Base-by-base conservation (phyloP, 306 rosid genomes). In the Cicer arietinum region DNA sequence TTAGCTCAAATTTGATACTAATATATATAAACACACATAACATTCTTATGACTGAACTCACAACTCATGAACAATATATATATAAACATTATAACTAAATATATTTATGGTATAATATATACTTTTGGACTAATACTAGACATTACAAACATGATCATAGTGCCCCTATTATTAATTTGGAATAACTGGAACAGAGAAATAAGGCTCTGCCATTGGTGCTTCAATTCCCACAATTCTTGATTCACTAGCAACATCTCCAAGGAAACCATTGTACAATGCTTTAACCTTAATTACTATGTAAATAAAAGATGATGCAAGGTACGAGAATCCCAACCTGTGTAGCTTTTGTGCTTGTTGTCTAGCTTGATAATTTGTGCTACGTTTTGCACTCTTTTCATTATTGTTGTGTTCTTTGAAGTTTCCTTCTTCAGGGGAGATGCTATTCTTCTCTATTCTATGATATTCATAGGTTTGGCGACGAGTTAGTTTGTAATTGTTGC, bases 181-280 rank as follows among this genome's bases (percentile, higher is more conserved):
- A 69, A 82, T 66, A 63, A 81, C 85, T 12, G 94, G 91, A 63
- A 89, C 56, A 8, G 91, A 89, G 79, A 87, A 89, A 80, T 89
- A 87, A 47, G 91, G 56, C 54, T 85, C 89, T 9, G 75, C 75
- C 74, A 71, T 56, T 64, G 80, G 75, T 44, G 57, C 87, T 77
- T 85, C 86, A 71, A 46, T 81, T 58, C 77, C 77, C 47, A 54
- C 78, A 39, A 48, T 57, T 6, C 66, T 78, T 10, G 54, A 66
- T 48, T 81, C 85, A 44, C 65, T 39, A 17, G 73, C 37, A 77
- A 71, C 83, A 76, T 82, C 89, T 71, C 80, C 83, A 47, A 85
- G 83, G 42, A 84, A 80, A 10, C 85, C 88, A n/a, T 85, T 87
- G 79, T 82, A 83, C 58, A 81, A 85, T 17, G 86, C 86, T 45